phyloP scores from a whole-genome alignment of 257 asterid species.

The Fraxinus americana region DNA sequence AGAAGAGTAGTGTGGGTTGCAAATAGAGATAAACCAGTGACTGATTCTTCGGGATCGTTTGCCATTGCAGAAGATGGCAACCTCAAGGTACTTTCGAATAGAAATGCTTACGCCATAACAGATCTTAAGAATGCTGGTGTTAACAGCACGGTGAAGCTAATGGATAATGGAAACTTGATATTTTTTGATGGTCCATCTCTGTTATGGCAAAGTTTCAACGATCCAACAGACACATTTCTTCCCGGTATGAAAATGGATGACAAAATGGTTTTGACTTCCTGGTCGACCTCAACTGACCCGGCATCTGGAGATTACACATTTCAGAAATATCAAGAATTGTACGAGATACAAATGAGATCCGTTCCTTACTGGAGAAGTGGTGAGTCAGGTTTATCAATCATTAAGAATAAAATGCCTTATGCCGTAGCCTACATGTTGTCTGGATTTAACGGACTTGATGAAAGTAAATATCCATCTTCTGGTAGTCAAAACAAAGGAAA shows the following conservation, averaged over 20 bases:
- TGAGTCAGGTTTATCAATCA: background rate
- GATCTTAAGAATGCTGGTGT: background rate
- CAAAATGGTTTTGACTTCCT: conserved; percentile 17
- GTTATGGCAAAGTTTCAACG: conserved; percentile 46
- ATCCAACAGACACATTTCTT: conserved; percentile 49
- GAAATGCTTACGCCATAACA: background rate
- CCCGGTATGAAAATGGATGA: conserved; percentile 45
- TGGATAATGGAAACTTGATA: conserved; percentile 53
- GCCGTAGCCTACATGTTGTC: conserved; percentile 15
- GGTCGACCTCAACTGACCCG: conserved; percentile 27
- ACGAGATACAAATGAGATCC: background rate
- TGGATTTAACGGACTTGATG: background rate
- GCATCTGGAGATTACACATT: conserved; percentile 23
- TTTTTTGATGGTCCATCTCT: conserved; percentile 25
- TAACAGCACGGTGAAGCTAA: conserved; percentile 33
- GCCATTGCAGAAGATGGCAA: conserved; percentile 39
- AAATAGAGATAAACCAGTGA: conserved; percentile 21
- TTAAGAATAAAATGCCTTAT: background rate
- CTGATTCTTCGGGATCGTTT: conserved; percentile 3
- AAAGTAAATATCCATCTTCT: background rate
- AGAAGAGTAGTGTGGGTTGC: conserved; percentile 57
- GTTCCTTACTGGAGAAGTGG: conserved; percentile 28
- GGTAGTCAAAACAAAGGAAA: fast-evolving
- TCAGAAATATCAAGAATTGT: conserved; percentile 17
- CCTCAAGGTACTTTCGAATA: conserved; percentile 17